Conservation (phyloP, 2,329 filamentous ascomycete genomes). For the Dactylellina sp. region DNA sequence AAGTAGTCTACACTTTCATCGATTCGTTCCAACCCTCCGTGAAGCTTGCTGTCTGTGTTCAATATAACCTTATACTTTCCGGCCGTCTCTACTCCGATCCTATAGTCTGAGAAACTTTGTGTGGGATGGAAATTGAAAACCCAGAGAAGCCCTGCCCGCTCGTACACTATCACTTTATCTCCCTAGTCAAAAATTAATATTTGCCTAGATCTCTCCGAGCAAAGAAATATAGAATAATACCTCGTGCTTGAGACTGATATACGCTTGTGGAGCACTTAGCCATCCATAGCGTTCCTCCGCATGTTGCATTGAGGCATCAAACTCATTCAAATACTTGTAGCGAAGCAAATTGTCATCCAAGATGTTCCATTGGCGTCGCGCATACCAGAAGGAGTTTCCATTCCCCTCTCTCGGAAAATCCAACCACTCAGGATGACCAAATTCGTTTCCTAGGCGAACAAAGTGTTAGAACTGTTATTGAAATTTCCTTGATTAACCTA, state of each 20-base stretch:
- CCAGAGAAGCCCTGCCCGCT: slow-evolving; percentile 88
- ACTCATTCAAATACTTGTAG: slow-evolving; percentile 91
- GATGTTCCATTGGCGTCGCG: slow-evolving; percentile 90
- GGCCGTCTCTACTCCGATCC: slow-evolving; percentile 83
- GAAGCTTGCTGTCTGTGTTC: slow-evolving; percentile 79
- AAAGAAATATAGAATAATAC: neutral
- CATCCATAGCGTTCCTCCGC: slow-evolving; percentile 90
- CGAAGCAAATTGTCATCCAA: slow-evolving; percentile 86
- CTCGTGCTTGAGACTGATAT: slow-evolving; percentile 93
- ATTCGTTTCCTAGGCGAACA: slow-evolving; percentile 77
- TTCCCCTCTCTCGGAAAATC: slow-evolving; percentile 97
- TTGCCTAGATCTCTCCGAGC: neutral
- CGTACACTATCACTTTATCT: slow-evolving; percentile 96
- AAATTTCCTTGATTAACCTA: neutral
- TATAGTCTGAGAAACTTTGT: slow-evolving; percentile 88
- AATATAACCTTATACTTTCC: slow-evolving; percentile 90
- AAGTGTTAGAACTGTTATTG: neutral
- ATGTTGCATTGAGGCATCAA: slow-evolving; percentile 90
- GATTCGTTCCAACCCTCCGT: slow-evolving; percentile 83
- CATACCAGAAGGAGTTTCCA: slow-evolving; percentile 92
- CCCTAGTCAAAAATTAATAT: slow-evolving; percentile 60
- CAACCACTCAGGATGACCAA: slow-evolving; percentile 98
- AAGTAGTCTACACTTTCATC: slow-evolving; percentile 87
- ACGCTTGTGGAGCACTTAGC: slow-evolving; percentile 86
- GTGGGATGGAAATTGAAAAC: slow-evolving; percentile 95